These are phyloP conservation scores for Xylaria sp. DNA, from an alignment of 2,329 filamentous ascomycete species.

Conservation along the genomic window DNA sequence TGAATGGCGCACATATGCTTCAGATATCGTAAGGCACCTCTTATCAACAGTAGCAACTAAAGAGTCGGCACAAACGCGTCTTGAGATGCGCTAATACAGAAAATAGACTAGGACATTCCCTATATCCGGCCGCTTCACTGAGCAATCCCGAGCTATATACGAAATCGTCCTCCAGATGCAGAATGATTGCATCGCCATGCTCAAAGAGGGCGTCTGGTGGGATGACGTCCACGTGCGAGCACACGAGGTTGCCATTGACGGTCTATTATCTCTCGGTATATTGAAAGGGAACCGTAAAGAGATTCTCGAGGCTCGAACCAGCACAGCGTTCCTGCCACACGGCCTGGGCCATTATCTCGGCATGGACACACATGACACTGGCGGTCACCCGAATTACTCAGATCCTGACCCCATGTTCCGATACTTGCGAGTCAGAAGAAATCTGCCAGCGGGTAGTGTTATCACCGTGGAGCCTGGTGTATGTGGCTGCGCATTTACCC, in stretches of 20 bases:
- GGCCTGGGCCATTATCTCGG: conserved; percentile 91
- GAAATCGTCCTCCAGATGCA: conserved; percentile 90
- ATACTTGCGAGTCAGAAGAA: conserved; percentile 83
- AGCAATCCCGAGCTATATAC: conserved; percentile 80
- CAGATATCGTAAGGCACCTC: conserved; percentile 66
- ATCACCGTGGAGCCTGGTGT: conserved; percentile 95
- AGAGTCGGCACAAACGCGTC: background rate
- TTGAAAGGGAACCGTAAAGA: conserved; percentile 75
- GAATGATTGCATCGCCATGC: conserved; percentile 75
- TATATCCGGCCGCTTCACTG: conserved; percentile 75
- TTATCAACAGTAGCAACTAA: background rate
- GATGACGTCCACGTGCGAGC: conserved; percentile 84
- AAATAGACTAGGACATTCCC: conserved; percentile 85
- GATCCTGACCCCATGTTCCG: conserved; percentile 87
- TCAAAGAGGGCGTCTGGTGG: conserved; percentile 81
- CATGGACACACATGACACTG: conserved; percentile 91
- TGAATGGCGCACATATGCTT: conserved; percentile 78
- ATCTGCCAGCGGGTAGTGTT: conserved; percentile 80
- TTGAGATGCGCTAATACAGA: conserved; percentile 38
- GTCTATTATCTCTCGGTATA: conserved; percentile 80
- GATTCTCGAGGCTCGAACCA: conserved; percentile 82
- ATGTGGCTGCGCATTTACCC: conserved; percentile 35
- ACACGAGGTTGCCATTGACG: conserved; percentile 83
- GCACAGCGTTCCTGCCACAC: conserved; percentile 90
- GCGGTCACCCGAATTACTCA: conserved; percentile 79